Percentiles rank a stretch among this genome's conserved stretches.
Evolutionary conservation across 805 yeast genomes (phyloP).

Genomic region (Nakazawaea molendinolei): DNA sequence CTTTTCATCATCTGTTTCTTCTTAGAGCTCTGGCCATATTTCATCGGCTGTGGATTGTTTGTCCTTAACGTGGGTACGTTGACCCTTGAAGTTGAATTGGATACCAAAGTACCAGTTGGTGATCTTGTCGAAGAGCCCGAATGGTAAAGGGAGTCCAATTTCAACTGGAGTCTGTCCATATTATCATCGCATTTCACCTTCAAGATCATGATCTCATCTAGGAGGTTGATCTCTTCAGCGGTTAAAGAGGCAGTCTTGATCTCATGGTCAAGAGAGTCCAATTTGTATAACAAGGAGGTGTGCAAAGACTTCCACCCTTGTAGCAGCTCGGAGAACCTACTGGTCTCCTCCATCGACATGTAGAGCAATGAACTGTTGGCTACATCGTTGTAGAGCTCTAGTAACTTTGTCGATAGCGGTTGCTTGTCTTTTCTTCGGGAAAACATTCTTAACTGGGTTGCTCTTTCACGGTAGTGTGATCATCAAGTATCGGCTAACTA

Average conservation of each 20-base stretch:
- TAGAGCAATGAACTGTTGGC: constrained; percentile 55
- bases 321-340: constrained; percentile 46
- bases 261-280: constrained; percentile 45
- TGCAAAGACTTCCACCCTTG: constrained; percentile 74
- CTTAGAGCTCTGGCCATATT: constrained; percentile 14
- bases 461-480: too few relatives aligned
- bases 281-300: constrained; percentile 47
- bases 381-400: constrained; percentile 54
- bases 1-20: constrained; percentile 14
- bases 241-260: constrained; percentile 26
- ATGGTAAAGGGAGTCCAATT: constrained; percentile 9
- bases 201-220: constrained; percentile 31
- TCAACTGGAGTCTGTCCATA: constrained; percentile 27
- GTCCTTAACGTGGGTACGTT: constrained; percentile 23
- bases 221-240: constrained; percentile 38
- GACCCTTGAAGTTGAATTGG: constrained; percentile 15
- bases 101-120: constrained; percentile 1
- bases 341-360: constrained; percentile 50
- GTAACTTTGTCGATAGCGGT: constrained; percentile 51
- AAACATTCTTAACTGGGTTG: too few relatives aligned
- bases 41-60: constrained; percentile 23
- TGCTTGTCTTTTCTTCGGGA: constrained; percentile 54
- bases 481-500: too few relatives aligned
- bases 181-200: constrained; percentile 31
- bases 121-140: constrained; percentile 1